These are phyloP conservation scores for Colletotrichum phormii DNA, from an alignment of 2,329 filamentous ascomycete genomes.

Conservation along the genomic window DNA sequence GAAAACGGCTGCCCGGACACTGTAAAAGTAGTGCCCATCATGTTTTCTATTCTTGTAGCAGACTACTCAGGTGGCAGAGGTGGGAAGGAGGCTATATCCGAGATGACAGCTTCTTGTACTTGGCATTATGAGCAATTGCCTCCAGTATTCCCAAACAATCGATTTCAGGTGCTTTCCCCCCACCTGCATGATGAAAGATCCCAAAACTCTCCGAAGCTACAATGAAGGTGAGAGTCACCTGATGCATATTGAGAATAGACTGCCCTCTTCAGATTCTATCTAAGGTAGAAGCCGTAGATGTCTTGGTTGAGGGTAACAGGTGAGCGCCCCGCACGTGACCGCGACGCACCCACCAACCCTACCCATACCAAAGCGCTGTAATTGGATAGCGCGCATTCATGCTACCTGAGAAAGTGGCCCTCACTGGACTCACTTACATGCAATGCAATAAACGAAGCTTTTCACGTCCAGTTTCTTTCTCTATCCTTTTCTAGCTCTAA, in stretches of 20 bases:
- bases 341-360: background rate
- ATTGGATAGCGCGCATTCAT: background rate
- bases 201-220: too few species aligned
- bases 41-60: background rate
- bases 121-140: too few species aligned
- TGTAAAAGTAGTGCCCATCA: background rate
- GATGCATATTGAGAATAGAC: too few species aligned
- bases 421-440: background rate
- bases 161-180: too few species aligned
- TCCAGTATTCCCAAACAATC: too few species aligned
- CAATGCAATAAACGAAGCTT: conserved; percentile 23
- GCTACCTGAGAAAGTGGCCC: background rate
- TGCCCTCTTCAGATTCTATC: too few species aligned
- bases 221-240: too few species aligned
- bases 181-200: too few species aligned
- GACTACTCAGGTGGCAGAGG: background rate
- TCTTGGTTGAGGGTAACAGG: too few species aligned
- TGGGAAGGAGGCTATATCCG: background rate
- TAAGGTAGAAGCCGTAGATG: too few species aligned
- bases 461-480: background rate
- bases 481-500: background rate
- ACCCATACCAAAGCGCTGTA: background rate
- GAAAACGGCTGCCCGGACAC: background rate
- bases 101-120: too few species aligned
- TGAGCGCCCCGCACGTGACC: conserved; percentile 15